Conservation (phyloP, 495 filamentous ascomycete species). For the Trichoderma parareesei region DNA sequence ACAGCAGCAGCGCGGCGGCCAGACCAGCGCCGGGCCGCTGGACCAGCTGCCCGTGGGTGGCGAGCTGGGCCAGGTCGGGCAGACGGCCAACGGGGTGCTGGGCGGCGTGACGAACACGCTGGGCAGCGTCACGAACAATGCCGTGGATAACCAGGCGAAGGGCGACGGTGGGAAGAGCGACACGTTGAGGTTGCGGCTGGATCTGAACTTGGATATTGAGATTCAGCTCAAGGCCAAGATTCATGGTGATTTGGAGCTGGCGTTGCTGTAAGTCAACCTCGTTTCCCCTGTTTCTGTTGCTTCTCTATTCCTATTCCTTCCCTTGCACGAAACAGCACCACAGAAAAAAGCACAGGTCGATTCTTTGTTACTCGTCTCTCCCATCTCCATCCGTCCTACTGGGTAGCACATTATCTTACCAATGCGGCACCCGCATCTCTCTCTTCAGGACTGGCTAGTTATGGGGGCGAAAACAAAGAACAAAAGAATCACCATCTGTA, state of each 20-base stretch:
- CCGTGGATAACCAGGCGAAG: slow-evolving; percentile 21
- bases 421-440: slow-evolving; percentile 6
- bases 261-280: slow-evolving; percentile 59
- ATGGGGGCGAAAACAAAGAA: neutral
- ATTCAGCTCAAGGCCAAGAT: slow-evolving; percentile 90
- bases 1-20: slow-evolving; percentile 24
- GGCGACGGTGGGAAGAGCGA: slow-evolving; percentile 48
- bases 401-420: slow-evolving; percentile 9
- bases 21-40: slow-evolving; percentile 35
- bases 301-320: neutral
- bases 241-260: slow-evolving; percentile 79
- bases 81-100: slow-evolving; percentile 56
- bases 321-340: neutral
- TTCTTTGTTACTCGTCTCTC: neutral
- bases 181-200: slow-evolving; percentile 66
- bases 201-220: slow-evolving; percentile 83
- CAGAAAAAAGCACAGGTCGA: neutral
- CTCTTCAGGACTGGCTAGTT: slow-evolving; percentile 12
- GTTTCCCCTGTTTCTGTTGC: slow-evolving; percentile 11
- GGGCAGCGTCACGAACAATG: slow-evolving; percentile 48
- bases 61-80: slow-evolving; percentile 51
- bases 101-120: slow-evolving; percentile 48
- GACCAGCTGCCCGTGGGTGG: slow-evolving; percentile 48
- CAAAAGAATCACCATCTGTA: neutral
- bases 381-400: neutral